These are phyloP conservation scores for Leccinum rimulosum DNA, from an alignment of 768 basidiomycete genomes.

Conservation along the genomic window DNA sequence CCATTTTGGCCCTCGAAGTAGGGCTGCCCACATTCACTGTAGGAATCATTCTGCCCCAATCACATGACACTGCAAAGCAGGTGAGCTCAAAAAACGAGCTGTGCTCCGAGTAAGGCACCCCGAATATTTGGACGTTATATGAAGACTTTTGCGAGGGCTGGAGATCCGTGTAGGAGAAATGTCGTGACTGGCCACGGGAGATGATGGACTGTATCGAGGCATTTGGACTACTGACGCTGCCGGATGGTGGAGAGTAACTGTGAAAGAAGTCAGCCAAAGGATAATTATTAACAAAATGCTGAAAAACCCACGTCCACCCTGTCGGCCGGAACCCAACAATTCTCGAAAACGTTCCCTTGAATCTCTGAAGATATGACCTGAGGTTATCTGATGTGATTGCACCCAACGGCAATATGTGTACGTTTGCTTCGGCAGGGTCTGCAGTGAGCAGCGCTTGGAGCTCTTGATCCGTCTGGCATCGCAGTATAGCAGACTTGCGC, in stretches of 20 bases:
- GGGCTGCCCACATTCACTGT: slow-evolving; percentile 88
- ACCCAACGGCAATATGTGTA: slow-evolving; percentile 83
- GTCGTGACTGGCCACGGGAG: slow-evolving; percentile 56
- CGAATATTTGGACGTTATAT: slow-evolving; percentile 65
- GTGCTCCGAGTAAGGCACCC: slow-evolving; percentile 93
- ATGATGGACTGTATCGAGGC: slow-evolving; percentile 72
- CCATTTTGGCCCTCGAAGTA: slow-evolving; percentile 77
- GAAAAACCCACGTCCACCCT: slow-evolving; percentile 82
- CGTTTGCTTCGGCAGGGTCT: slow-evolving; percentile 71
- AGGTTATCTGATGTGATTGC: slow-evolving; percentile 76
- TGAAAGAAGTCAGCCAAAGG: slow-evolving; percentile 4
- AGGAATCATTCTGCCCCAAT: slow-evolving; percentile 88
- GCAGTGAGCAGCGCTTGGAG: slow-evolving; percentile 73
- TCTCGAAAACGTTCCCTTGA: slow-evolving; percentile 65
- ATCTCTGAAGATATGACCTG: slow-evolving; percentile 71
- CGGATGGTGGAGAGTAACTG: slow-evolving; percentile 67
- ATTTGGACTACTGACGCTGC: slow-evolving; percentile 58
- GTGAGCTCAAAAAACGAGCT: slow-evolving; percentile 94
- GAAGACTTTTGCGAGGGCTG: slow-evolving; percentile 71
- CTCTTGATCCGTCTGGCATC: slow-evolving; percentile 82
- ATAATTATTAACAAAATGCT: neutral
- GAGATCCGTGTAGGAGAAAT: slow-evolving; percentile 70
- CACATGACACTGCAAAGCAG: slow-evolving; percentile 88
- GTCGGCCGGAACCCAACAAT: slow-evolving; percentile 89
- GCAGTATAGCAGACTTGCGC: slow-evolving; percentile 78